Percentiles rank a stretch among this genome's conserved stretches.
Conservation (phyloP, 2,329 filamentous ascomycete genomes). For the Aspergillus nomiae region DNA sequence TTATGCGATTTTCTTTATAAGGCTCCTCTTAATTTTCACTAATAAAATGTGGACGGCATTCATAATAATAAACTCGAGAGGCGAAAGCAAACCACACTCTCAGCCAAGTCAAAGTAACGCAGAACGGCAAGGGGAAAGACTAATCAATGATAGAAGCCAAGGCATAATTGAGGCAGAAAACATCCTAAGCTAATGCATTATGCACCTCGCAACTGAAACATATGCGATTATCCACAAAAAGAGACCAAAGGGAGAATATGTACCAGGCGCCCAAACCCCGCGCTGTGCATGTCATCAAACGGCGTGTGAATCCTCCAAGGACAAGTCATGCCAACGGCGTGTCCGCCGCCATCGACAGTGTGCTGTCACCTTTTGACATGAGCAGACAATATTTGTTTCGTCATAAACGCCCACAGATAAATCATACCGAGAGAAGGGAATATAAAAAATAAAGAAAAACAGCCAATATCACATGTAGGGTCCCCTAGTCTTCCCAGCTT, state of each 20-base stretch:
- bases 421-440: conserved; percentile 6
- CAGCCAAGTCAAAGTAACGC: background rate
- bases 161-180: conserved; percentile 4
- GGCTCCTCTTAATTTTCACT: background rate
- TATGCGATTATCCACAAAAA: conserved; percentile 26
- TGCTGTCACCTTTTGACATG: conserved; percentile 8
- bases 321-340: conserved; percentile 15
- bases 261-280: conserved; percentile 46
- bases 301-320: conserved; percentile 17
- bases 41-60: background rate
- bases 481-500: conserved; percentile 86
- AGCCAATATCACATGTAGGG: background rate
- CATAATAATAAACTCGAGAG: background rate
- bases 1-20: background rate
- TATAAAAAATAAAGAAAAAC: background rate
- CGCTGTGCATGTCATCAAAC: conserved; percentile 44
- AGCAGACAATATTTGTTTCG: conserved; percentile 12
- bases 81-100: background rate
- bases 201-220: conserved; percentile 19
- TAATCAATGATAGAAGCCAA: background rate
- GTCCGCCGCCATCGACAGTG: conserved; percentile 8
- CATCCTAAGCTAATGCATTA: conserved; percentile 18
- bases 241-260: conserved; percentile 22
- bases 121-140: background rate
- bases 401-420: conserved; percentile 10